A percentile compares a stretch with the other conserved stretches of the same genome.
phyloP scores from a whole-genome alignment of 148 eudicot genomes.

The Camellia lanceoleosa region DNA sequence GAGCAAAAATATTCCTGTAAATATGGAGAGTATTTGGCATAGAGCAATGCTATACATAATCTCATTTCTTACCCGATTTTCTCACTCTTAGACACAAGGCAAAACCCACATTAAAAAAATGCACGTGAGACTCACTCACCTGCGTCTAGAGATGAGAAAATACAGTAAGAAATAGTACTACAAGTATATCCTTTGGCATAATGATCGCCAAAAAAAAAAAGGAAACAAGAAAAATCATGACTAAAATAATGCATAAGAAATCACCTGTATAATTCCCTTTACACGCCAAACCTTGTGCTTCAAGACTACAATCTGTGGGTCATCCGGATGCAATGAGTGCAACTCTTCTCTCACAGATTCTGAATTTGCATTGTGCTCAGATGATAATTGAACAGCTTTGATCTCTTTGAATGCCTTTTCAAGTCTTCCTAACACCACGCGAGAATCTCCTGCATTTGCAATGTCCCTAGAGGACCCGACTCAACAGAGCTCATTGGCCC shows the following conservation, averaged over 20 bases:
- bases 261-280: constrained; percentile 85
- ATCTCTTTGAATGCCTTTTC: constrained; percentile 37
- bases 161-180: too few species aligned
- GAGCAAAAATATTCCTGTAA: background rate
- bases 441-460: constrained; percentile 87
- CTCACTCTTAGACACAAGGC: too few species aligned
- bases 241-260: background rate
- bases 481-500: constrained; percentile 58
- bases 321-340: constrained; percentile 59
- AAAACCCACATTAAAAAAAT: too few species aligned
- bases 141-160: too few species aligned
- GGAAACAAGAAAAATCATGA: background rate
- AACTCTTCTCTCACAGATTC: constrained; percentile 71
- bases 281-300: constrained; percentile 93
- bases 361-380: constrained; percentile 73
- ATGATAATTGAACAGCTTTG: constrained; percentile 66
- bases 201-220: background rate
- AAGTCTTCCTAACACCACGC: constrained; percentile 63
- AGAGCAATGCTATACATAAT: too few species aligned
- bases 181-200: background rate
- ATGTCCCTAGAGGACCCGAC: constrained; percentile 65
- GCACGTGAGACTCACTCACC: too few species aligned
- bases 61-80: too few species aligned
- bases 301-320: constrained; percentile 68
- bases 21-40: background rate